Percentiles rank a stretch among this genome's conserved stretches.
Conservation (phyloP, 2,329 filamentous ascomycete species). For the Pestalotiopsis sp. region DNA sequence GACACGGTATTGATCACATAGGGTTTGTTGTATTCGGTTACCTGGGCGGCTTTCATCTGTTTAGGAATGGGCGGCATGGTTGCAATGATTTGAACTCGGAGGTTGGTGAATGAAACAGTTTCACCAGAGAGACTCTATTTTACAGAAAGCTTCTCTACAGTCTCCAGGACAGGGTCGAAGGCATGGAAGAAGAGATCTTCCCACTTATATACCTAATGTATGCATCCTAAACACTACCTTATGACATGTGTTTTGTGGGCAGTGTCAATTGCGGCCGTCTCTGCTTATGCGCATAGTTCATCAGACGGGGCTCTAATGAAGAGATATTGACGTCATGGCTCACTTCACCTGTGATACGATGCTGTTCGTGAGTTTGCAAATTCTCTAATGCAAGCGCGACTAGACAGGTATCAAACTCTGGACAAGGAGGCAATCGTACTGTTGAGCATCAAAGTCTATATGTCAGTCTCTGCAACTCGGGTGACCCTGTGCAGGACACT, state of each 20-base stretch:
- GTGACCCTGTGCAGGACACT: background rate
- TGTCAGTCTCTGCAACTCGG: background rate
- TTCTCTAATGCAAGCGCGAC: background rate
- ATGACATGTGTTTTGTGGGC: background rate
- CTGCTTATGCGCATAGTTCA: background rate
- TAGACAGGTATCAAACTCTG: background rate
- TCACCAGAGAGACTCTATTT: background rate
- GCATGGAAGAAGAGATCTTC: background rate
- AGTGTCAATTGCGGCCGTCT: background rate
- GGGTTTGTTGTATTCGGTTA: constrained; percentile 49
- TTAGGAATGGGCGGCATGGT: constrained; percentile 18
- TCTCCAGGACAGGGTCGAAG: background rate
- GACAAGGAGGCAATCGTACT: background rate
- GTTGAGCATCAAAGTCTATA: background rate
- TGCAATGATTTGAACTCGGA: background rate
- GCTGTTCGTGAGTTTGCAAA: background rate
- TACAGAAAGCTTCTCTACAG: background rate
- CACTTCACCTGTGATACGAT: background rate
- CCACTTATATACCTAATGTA: background rate
- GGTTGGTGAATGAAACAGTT: background rate
- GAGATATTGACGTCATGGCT: background rate
- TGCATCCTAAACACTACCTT: background rate
- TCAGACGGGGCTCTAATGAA: background rate
- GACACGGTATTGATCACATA: constrained; percentile 52
- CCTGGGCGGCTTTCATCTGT: constrained; percentile 32